Evolutionary conservation across 345 rosid genomes (phyloP), one percentile per base, ranked within the genome.

Genomic region (Arabidopsis thaliana): DNA sequence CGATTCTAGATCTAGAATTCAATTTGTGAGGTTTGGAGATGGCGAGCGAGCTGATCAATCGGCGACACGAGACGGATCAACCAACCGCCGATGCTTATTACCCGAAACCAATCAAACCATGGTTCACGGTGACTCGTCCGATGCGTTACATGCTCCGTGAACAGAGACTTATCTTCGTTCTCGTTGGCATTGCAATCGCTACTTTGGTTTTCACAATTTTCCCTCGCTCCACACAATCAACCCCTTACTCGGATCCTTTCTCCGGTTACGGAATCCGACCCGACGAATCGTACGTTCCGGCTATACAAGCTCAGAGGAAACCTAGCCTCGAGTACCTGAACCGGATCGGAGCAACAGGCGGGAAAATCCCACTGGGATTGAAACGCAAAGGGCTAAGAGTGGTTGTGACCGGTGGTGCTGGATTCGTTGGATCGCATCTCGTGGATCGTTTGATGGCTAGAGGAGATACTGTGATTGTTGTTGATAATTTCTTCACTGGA

Each of bases 371-470:
- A 3, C 74, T 85, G 8, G 97, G 87, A 23, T 48, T 87, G 59
- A 84, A 82, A 79, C 79, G 80, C 50, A 89, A 89, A 79, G 76
- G 75, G n/a, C 58, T 78, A 72, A 58, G 95, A 84, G 81, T 91
- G 1, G 79, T 91, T 8, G 97, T 91, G 7, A 91, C 95, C 0
- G 97, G 95, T 10, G 97, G 97, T 57, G 95, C 95, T 0, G 97
- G 97, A 49, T 91, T 91, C 79, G 97, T 91, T 1, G 97, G 97
- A 59, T 89, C 94, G 74, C 97, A 91, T 83, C 97, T 91, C 0
- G 97, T 91, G 63, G 97, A 91, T 81, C 88, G 93, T 8, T 69
- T 91, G 79, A 91, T 91, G 42, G 87, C 44, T 1, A 80, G 97
- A 46, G 97, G 97, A 7, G 97, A 91, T 5, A 85, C 79, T 45